A percentile compares a stretch with the other conserved stretches of the same genome.
These are phyloP conservation scores for Aspergillus kassunensis DNA, from an alignment of 495 filamentous ascomycete species.

Conservation along the genomic window DNA sequence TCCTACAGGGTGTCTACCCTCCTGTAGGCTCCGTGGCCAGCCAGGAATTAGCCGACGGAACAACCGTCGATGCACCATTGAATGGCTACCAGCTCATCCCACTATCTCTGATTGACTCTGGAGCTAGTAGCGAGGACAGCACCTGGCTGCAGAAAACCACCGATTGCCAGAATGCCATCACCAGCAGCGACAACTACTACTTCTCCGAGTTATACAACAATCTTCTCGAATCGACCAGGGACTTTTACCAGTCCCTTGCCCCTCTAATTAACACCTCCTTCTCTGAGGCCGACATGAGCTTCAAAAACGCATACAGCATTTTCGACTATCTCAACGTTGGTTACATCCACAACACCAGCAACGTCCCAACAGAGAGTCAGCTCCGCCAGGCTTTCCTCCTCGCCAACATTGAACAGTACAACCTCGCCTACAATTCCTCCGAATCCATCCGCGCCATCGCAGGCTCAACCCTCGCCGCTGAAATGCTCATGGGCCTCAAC, in stretches of 20 bases:
- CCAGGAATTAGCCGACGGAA: slow-evolving; percentile 50
- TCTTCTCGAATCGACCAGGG: slow-evolving; percentile 49
- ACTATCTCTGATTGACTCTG: slow-evolving; percentile 36
- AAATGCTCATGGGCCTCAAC: slow-evolving; percentile 42
- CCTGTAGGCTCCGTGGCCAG: slow-evolving; percentile 42
- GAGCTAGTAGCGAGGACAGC: slow-evolving; percentile 49
- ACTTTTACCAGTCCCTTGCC: slow-evolving; percentile 61
- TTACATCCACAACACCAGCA: slow-evolving; percentile 48
- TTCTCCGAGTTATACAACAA: slow-evolving; percentile 53
- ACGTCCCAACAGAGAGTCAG: slow-evolving; percentile 27
- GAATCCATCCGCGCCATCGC: slow-evolving; percentile 46
- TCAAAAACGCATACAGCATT: slow-evolving; percentile 69
- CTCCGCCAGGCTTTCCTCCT: slow-evolving; percentile 39
- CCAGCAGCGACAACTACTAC: slow-evolving; percentile 72
- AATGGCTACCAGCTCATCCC: slow-evolving; percentile 61
- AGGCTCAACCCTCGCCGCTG: slow-evolving; percentile 45
- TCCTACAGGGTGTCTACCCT: slow-evolving; percentile 62
- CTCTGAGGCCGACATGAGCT: slow-evolving; percentile 47
- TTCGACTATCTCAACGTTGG: slow-evolving; percentile 55
- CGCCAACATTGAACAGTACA: slow-evolving; percentile 49
- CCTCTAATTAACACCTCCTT: slow-evolving; percentile 61
- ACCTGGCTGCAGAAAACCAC: slow-evolving; percentile 56
- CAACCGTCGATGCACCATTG: slow-evolving; percentile 48
- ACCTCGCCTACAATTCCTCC: slow-evolving; percentile 48
- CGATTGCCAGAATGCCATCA: slow-evolving; percentile 57